These are phyloP conservation scores for Tuber microsphaerosporum DNA, from an alignment of 495 filamentous ascomycete species.

Conservation along the genomic window DNA sequence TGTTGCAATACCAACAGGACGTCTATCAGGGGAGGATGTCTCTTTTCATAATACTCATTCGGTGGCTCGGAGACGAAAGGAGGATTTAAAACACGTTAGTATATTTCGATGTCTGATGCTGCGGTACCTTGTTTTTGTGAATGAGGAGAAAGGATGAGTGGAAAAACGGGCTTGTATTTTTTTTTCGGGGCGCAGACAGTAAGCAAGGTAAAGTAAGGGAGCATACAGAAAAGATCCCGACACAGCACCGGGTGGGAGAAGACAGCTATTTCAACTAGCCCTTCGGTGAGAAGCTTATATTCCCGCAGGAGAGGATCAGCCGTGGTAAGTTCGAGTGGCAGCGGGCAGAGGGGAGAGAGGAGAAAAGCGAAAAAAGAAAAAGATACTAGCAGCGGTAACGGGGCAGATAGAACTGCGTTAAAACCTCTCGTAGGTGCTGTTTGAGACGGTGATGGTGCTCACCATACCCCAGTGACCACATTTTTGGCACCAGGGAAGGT, in stretches of 20 bases:
- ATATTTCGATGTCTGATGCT: background rate
- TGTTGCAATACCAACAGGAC: slow-evolving; percentile 27
- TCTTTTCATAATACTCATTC: background rate
- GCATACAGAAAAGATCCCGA: background rate
- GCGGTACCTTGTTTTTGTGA: background rate
- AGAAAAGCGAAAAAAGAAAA: background rate
- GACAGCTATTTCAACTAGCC: background rate
- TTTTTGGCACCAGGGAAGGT: background rate
- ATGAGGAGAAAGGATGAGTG: background rate
- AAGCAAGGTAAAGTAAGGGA: slow-evolving; percentile 1
- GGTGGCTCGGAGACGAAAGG: background rate
- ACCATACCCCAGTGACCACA: background rate
- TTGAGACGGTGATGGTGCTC: background rate
- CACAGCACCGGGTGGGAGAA: background rate
- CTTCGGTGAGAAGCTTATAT: background rate
- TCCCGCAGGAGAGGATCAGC: background rate
- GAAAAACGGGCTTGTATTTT: background rate
- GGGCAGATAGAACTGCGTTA: background rate
- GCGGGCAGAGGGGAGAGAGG: background rate
- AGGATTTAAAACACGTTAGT: background rate
- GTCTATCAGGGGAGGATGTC: background rate
- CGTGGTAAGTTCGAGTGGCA: background rate
- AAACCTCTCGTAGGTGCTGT: background rate
- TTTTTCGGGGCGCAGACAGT: background rate
- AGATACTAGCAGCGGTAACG: background rate